Base-by-base conservation (phyloP, 2,329 filamentous ascomycete species). In the Penicillium italicum region DNA sequence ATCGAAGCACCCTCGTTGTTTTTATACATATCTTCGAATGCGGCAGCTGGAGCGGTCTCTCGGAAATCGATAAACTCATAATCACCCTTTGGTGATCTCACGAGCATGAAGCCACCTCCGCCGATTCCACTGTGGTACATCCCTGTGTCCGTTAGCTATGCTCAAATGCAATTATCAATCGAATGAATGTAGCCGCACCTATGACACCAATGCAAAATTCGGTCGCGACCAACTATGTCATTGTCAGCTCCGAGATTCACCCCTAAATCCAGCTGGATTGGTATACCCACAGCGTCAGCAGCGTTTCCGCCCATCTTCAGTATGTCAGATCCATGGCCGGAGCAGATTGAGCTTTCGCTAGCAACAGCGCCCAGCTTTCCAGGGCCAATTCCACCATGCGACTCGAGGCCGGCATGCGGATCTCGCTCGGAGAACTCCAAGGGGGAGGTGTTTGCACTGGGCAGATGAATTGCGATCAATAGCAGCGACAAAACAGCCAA, bases 1-100 rank as follows among this genome's bases (percentile, higher is more conserved):
- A 93, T 77, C 52, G 89, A 91, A 1, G 82, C 85, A 1, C 80
- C 72, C 1, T 81, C 78, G 60, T 94, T 87, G 52, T 85, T 85
- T 55, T 83, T 80, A 72, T 88, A 97, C 93, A 97, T 97, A 66
- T 95, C 84, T 72, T 91, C 80, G 61, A 81, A 86, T 0, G 91
- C 89, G 0, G 90, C 89, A 0, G 87, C 88, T 0, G 93, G 93
- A 0, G 93, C 93, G 0, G 88, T 85, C 72, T 97, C 93, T 44
- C 93, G 82, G 69, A 96, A 97, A 74, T 97, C 93, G 63, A 97
- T 85, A 56, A 87, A 86, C 68, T 96, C 91, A 69, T 92, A 95
- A 18, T 79, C 78, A n/a, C 91, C 91, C 56, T 90, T 79, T 16
- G 83, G 76, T 33, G 84, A 80, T 45, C 90, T 85, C 5, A 96